phyloP scores from a whole-genome alignment of 306 rosid species.

The Sicyos baderoa region DNA sequence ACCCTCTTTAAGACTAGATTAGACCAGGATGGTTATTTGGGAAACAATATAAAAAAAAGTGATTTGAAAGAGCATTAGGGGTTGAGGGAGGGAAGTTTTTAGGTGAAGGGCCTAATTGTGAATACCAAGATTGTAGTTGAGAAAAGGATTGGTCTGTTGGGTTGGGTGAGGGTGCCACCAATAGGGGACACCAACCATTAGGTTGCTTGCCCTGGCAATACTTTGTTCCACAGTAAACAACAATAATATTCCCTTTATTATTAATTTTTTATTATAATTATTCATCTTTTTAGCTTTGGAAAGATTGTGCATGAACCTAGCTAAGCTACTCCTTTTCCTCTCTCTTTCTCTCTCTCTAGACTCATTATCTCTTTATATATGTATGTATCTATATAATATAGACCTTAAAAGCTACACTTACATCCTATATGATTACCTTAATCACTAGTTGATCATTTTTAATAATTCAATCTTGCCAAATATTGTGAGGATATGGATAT shows the following conservation, averaged over 20 bases:
- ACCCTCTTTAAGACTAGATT: too few relatives aligned
- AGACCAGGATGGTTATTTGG: too few relatives aligned
- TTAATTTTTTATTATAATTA: too few relatives aligned
- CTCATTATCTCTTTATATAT: not conserved
- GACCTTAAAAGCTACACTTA: not conserved
- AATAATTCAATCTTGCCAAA: not conserved
- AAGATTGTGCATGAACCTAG: too few relatives aligned
- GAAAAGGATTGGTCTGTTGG: slow-evolving; percentile 38
- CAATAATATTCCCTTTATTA: too few relatives aligned
- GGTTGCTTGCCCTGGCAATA: slow-evolving; percentile 17
- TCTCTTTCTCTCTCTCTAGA: too few relatives aligned
- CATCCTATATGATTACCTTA: not conserved
- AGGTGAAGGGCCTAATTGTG: not conserved
- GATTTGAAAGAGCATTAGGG: too few relatives aligned
- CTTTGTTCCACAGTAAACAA: too few relatives aligned
- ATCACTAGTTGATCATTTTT: not conserved
- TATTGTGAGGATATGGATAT: not conserved
- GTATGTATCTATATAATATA: not conserved
- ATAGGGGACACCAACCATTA: slow-evolving; percentile 29
- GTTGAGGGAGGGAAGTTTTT: too few relatives aligned
- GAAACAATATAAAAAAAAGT: not conserved
- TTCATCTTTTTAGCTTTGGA: too few relatives aligned
- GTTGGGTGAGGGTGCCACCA: slow-evolving; percentile 29
- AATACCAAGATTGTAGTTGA: slow-evolving; percentile 16
- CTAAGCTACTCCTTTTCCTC: too few relatives aligned